A percentile compares a stretch with the other conserved stretches of the same genome.
phyloP scores from a whole-genome alignment of 495 filamentous ascomycete species.

The Elasticomyces elasticus region DNA sequence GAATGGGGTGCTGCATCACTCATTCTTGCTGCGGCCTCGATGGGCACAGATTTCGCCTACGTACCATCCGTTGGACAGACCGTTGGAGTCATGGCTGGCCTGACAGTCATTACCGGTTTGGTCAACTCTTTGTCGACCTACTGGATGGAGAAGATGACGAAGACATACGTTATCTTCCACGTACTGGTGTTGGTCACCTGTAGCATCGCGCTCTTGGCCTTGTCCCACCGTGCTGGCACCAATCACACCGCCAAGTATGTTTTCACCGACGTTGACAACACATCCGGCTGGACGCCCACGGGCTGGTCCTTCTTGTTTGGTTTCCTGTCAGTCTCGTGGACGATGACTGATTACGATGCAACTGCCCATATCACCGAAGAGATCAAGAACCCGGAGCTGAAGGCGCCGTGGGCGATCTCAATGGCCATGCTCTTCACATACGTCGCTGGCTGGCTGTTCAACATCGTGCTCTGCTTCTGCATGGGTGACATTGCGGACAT shows the following conservation, averaged over 20 bases:
- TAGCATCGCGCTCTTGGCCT: constrained; percentile 45
- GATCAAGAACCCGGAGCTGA: constrained; percentile 47
- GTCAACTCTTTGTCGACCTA: constrained; percentile 53
- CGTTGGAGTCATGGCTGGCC: constrained; percentile 51
- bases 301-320: constrained; percentile 56
- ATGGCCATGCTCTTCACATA: constrained; percentile 52
- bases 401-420: constrained; percentile 53
- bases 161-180: constrained; percentile 56
- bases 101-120: constrained; percentile 44
- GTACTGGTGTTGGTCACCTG: constrained; percentile 46
- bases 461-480: constrained; percentile 52
- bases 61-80: constrained; percentile 42
- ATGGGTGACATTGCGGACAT: constrained; percentile 46
- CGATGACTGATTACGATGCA: constrained; percentile 50
- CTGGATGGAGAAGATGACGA: constrained; percentile 57
- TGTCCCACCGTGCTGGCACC: constrained; percentile 22
- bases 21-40: constrained; percentile 52
- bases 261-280: constrained; percentile 47
- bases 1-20: constrained; percentile 55
- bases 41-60: constrained; percentile 48
- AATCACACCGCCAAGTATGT: constrained; percentile 36
- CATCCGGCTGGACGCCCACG: constrained; percentile 47
- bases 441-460: constrained; percentile 50
- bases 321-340: constrained; percentile 54
- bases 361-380: constrained; percentile 56